phyloP scores from a whole-genome alignment of 805 yeast genomes.

The Groenewaldozyma tartarivorans region DNA sequence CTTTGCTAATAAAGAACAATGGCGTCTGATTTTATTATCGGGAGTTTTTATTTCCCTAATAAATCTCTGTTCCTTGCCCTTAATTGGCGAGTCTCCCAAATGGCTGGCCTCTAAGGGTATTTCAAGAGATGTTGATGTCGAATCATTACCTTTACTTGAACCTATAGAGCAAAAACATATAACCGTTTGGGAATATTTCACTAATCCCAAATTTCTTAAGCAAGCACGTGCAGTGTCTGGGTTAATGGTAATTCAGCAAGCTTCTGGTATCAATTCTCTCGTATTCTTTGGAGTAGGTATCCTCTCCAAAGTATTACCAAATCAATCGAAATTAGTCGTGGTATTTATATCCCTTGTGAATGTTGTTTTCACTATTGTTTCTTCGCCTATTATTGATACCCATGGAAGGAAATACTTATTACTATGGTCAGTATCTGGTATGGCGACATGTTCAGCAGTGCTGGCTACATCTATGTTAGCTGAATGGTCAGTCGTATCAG shows the following conservation, averaged over 20 bases:
- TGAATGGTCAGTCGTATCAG: conserved; percentile 6
- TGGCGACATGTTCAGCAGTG: conserved; percentile 56
- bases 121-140: conserved; percentile 1
- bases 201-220: conserved; percentile 40
- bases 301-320: conserved; percentile 61
- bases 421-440: conserved; percentile 50
- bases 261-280: conserved; percentile 87
- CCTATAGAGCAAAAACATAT: conserved; percentile 4
- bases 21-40: conserved; percentile 64
- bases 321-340: conserved; percentile 60
- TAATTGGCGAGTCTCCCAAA: conserved; percentile 67
- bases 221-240: conserved; percentile 61
- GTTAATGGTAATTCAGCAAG: conserved; percentile 76
- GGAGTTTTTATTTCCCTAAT: conserved; percentile 48
- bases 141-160: not conserved
- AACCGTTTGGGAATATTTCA: conserved; percentile 35
- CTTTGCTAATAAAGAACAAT: conserved; percentile 54
- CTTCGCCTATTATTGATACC: conserved; percentile 69
- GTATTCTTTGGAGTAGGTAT: conserved; percentile 89
- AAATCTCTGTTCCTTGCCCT: conserved; percentile 34
- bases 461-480: conserved; percentile 54
- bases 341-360: conserved; percentile 69
- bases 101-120: conserved; percentile 56
- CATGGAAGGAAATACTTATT: conserved; percentile 70
- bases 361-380: conserved; percentile 58